phyloP scores from a whole-genome alignment of 1,139 yeast species.

The Debaryomyces fabryi region DNA sequence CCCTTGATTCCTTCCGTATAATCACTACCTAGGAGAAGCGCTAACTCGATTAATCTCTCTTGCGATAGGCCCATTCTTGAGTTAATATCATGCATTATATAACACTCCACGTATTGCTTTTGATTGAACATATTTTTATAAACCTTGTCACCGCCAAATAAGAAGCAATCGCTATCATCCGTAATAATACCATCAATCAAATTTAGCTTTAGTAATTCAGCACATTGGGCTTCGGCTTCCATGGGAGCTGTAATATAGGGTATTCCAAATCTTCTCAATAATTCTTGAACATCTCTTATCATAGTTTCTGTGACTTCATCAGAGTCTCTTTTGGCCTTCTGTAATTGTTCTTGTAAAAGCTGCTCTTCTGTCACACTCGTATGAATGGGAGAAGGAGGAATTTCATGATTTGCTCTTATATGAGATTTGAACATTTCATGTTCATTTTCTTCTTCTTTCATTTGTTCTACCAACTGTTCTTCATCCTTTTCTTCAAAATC shows the following conservation, averaged over 20 bases:
- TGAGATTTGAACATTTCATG: slow-evolving; percentile 63
- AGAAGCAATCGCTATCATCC: slow-evolving; percentile 95
- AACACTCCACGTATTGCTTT: slow-evolving; percentile 88
- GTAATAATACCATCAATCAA: slow-evolving; percentile 95
- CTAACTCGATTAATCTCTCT: slow-evolving; percentile 70
- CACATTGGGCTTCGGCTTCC: slow-evolving; percentile 99
- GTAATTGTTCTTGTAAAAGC: slow-evolving; percentile 59
- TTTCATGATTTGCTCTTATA: slow-evolving; percentile 35
- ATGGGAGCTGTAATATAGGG: slow-evolving; percentile 95
- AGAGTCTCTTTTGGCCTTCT: slow-evolving; percentile 77
- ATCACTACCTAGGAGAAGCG: slow-evolving; percentile 86
- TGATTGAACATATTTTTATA: slow-evolving; percentile 96
- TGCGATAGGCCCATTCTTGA: slow-evolving; percentile 68
- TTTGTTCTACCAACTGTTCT: slow-evolving; percentile 58
- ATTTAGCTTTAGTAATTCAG: slow-evolving; percentile 62
- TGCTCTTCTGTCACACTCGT: slow-evolving; percentile 54
- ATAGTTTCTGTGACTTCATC: slow-evolving; percentile 88
- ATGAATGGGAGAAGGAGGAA: slow-evolving; percentile 22
- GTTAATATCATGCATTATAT: slow-evolving; percentile 60
- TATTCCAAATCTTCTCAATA: slow-evolving; percentile 83
- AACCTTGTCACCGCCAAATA: slow-evolving; percentile 85
- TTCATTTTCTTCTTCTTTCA: slow-evolving; percentile 71
- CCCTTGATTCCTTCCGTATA: slow-evolving; percentile 92
- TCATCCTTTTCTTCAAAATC: slow-evolving; percentile 82
- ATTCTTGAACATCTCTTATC: slow-evolving; percentile 89